phyloP scores from a whole-genome alignment of 2,329 filamentous ascomycete species.

The Pseudogymnoascus sp. region DNA sequence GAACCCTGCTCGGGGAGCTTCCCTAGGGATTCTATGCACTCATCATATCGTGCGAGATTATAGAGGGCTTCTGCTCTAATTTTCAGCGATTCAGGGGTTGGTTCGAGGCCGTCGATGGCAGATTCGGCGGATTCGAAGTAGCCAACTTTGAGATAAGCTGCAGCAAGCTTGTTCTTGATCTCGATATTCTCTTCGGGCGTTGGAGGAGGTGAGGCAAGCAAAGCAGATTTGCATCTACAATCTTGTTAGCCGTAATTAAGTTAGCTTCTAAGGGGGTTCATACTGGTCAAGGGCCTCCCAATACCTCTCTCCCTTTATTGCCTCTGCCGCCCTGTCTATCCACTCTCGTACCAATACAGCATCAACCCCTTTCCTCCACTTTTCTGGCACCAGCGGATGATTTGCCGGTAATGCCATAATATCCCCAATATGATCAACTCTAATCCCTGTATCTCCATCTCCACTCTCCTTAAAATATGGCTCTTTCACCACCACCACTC shows the following conservation, averaged over 20 bases:
- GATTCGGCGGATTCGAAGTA: conserved; percentile 66
- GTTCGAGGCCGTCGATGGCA: conserved; percentile 38
- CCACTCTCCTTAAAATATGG: conserved; percentile 39
- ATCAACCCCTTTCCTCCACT: conserved; percentile 2
- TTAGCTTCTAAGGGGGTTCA: neutral
- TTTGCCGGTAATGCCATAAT: neutral
- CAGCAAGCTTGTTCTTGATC: conserved; percentile 40
- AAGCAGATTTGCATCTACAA: neutral
- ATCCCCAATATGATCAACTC: neutral
- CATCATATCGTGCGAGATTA: neutral
- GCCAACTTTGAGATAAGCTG: conserved; percentile 61
- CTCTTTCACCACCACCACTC: conserved; percentile 42
- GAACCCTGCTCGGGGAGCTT: neutral
- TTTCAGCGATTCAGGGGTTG: neutral
- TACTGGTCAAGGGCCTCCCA: neutral
- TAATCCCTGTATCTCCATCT: neutral
- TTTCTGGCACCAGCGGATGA: neutral
- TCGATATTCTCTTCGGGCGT: neutral
- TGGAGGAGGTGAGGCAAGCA: neutral
- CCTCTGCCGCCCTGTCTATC: neutral
- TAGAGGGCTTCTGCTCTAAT: neutral
- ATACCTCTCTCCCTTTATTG: neutral
- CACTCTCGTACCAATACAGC: neutral
- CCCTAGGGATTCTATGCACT: conserved; percentile 17
- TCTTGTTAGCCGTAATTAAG: neutral